These are phyloP conservation scores for Adiantum capillusveneris DNA, from an alignment of 75 land plant genomes.

Conservation along the genomic window DNA sequence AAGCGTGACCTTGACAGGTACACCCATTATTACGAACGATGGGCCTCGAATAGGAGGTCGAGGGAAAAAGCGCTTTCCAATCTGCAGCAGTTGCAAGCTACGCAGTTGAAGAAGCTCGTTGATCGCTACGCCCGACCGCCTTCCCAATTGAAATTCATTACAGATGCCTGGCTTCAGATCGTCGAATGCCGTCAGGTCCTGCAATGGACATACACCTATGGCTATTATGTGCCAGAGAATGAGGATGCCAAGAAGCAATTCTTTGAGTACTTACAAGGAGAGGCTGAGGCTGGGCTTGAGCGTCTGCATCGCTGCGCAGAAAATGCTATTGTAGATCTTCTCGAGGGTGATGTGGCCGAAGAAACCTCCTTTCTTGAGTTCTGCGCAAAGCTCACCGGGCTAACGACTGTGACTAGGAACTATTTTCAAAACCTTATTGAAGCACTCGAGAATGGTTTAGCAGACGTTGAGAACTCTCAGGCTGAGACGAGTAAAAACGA, in stretches of 20 bases:
- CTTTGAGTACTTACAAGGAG: conserved; percentile 47
- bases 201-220: conserved; percentile 47
- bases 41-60: too few relatives aligned
- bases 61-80: too few relatives aligned
- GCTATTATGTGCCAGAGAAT: conserved; percentile 33
- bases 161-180: too few relatives aligned
- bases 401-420: conserved; percentile 32
- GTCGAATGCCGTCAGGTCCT: conserved; percentile 26
- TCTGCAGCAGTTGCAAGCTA: too few relatives aligned
- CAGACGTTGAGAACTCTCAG: conserved; percentile 18
- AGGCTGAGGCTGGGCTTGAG: conserved; percentile 27
- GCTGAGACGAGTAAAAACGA: too few relatives aligned
- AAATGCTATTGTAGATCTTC: conserved; percentile 21
- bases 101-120: too few relatives aligned
- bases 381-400: conserved; percentile 28
- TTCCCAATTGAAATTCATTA: too few relatives aligned
- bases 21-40: too few relatives aligned
- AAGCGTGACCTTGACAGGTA: too few relatives aligned
- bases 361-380: conserved; percentile 23
- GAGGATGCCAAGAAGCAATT: conserved; percentile 32
- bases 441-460: conserved; percentile 28
- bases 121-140: too few relatives aligned
- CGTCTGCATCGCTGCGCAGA: conserved; percentile 40
- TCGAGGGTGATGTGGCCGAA: conserved; percentile 9
- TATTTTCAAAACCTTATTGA: conserved; percentile 28